Conservation (phyloP, 2,329 filamentous ascomycete genomes). For the Biscogniauxia marginata region DNA sequence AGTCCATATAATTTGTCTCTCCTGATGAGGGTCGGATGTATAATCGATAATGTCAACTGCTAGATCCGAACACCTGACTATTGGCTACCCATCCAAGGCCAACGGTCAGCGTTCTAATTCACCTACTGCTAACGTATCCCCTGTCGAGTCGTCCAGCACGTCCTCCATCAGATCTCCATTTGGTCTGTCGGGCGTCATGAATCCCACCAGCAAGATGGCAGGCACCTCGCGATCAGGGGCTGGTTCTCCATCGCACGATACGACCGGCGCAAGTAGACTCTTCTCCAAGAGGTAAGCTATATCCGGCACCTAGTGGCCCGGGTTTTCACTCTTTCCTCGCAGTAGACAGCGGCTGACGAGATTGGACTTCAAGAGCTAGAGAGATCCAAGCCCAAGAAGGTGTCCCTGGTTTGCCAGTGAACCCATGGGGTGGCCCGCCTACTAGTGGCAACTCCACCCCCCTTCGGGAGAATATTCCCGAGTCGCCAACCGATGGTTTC, state of each 20-base stretch:
- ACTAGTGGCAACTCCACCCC: slow-evolving; percentile 96
- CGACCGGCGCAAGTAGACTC: slow-evolving; percentile 66
- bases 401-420: slow-evolving; percentile 63
- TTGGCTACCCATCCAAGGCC: slow-evolving; percentile 74
- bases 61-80: slow-evolving; percentile 81
- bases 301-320: background rate
- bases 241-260: slow-evolving; percentile 95
- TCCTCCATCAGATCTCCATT: slow-evolving; percentile 69
- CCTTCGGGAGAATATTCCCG: slow-evolving; percentile 93
- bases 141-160: slow-evolving; percentile 68
- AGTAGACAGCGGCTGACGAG: slow-evolving; percentile 16
- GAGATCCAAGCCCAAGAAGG: slow-evolving; percentile 98
- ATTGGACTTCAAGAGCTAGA: slow-evolving; percentile 62
- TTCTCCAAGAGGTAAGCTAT: slow-evolving; percentile 84
- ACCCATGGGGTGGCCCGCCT: slow-evolving; percentile 91
- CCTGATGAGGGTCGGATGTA: slow-evolving; percentile 50
- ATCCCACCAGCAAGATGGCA: slow-evolving; percentile 57
- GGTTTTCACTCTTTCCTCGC: slow-evolving; percentile 11
- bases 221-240: slow-evolving; percentile 72
- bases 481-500: slow-evolving; percentile 94
- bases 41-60: slow-evolving; percentile 94
- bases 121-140: slow-evolving; percentile 68
- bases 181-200: slow-evolving; percentile 63
- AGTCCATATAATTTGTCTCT: slow-evolving; percentile 27
- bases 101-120: slow-evolving; percentile 72